These are phyloP conservation scores for Pseudogymnoascus sp. DNA, from an alignment of 2,329 filamentous ascomycete species.

Conservation along the genomic window DNA sequence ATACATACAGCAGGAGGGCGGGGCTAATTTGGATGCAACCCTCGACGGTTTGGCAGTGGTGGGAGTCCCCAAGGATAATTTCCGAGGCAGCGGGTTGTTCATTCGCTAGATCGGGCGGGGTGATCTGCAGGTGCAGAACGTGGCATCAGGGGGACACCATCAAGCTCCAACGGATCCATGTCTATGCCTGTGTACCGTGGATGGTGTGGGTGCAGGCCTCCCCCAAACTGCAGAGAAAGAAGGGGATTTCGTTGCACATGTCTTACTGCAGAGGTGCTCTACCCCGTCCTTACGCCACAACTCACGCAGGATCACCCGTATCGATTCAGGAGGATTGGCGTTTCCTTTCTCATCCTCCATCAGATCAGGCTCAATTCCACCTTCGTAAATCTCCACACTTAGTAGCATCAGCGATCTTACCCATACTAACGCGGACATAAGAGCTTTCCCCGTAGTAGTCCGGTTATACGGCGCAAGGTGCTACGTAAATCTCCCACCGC, in stretches of 20 bases:
- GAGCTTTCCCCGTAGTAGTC: neutral
- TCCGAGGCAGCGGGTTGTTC: slow-evolving; percentile 5
- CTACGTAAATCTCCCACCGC: neutral
- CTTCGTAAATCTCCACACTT: neutral
- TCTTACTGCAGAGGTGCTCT: neutral
- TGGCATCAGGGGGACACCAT: slow-evolving; percentile 6
- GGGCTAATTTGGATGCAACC: neutral
- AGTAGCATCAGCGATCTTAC: neutral
- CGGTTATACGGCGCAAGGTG: neutral
- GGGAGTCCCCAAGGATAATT: neutral
- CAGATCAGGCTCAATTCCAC: neutral
- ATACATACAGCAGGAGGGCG: neutral
- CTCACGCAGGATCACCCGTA: neutral
- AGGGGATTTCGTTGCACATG: neutral
- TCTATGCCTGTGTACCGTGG: neutral
- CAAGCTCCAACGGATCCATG: neutral
- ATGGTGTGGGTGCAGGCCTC: neutral
- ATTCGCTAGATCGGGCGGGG: slow-evolving; percentile 1
- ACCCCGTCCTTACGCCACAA: neutral
- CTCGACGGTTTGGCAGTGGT: neutral
- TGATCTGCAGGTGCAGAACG: slow-evolving; percentile 7
- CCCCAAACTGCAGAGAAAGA: neutral
- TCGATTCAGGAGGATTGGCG: neutral
- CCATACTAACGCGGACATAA: neutral
- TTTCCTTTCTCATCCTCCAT: neutral